A percentile compares a stretch with the other conserved stretches of the same genome.
These are phyloP conservation scores for Torulaspora indica DNA, from an alignment of 805 yeast genomes.

Conservation along the genomic window DNA sequence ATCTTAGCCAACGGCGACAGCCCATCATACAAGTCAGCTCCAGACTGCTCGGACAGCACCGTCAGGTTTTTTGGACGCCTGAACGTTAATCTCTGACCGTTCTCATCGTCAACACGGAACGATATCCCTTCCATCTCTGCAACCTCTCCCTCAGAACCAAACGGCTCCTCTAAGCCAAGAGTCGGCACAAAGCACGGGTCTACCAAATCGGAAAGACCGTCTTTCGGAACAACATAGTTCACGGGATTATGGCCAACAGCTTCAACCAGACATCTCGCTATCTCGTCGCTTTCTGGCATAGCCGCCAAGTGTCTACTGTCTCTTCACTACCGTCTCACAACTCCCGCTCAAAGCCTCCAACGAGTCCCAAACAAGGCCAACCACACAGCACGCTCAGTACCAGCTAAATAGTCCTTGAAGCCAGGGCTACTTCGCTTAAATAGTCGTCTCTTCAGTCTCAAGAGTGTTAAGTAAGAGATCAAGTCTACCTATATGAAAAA, in stretches of 20 bases:
- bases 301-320: too few species aligned
- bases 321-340: background rate
- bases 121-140: slow-evolving; percentile 3
- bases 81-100: slow-evolving; percentile 11
- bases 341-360: background rate
- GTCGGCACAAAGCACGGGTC: slow-evolving; percentile 12
- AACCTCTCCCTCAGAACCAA: slow-evolving; percentile 6
- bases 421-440: background rate
- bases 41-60: background rate
- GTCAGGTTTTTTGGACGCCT: slow-evolving; percentile 18
- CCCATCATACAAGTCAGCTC: slow-evolving; percentile 14
- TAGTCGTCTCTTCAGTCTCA: background rate
- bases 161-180: slow-evolving; percentile 10
- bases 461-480: background rate
- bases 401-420: background rate
- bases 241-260: slow-evolving; percentile 28
- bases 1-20: slow-evolving; percentile 27
- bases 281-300: slow-evolving; percentile 26
- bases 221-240: slow-evolving; percentile 31
- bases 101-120: slow-evolving; percentile 7
- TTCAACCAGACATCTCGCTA: slow-evolving; percentile 29
- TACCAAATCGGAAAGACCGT: slow-evolving; percentile 19
- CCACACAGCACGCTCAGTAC: background rate
- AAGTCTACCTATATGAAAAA: background rate
- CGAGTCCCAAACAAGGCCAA: background rate